phyloP scores from a whole-genome alignment of 176 grass and related monocot species.

The Oryza longistaminata region DNA sequence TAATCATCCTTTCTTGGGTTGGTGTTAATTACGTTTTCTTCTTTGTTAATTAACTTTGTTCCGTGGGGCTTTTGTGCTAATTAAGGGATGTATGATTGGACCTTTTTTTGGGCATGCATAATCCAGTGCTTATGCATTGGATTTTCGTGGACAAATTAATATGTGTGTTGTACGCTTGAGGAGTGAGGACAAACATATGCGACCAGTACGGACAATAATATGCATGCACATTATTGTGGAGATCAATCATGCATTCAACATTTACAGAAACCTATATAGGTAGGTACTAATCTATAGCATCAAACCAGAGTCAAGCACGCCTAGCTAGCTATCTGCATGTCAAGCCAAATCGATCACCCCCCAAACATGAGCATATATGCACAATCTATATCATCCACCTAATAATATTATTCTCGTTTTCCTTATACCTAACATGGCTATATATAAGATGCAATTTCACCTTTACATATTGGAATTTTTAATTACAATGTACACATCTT shows the following conservation, averaged over 20 bases:
- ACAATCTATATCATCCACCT: too few species aligned
- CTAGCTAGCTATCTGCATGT: neutral
- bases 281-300: neutral
- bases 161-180: too few species aligned
- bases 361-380: neutral
- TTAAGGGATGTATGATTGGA: neutral
- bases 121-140: neutral
- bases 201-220: neutral
- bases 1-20: too few species aligned
- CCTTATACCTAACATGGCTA: too few species aligned
- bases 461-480: too few species aligned
- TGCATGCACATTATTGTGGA: neutral
- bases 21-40: too few species aligned
- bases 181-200: neutral
- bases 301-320: neutral
- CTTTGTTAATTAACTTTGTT: too few species aligned
- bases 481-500: too few species aligned
- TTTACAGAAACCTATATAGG: neutral
- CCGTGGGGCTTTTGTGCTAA: too few species aligned
- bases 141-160: neutral
- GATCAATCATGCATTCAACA: neutral
- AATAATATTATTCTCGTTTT: too few species aligned
- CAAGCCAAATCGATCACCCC: neutral
- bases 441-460: too few species aligned
- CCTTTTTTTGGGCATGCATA: neutral